Conservation (phyloP, 257 asterid genomes). For the Petrea volubilis region DNA sequence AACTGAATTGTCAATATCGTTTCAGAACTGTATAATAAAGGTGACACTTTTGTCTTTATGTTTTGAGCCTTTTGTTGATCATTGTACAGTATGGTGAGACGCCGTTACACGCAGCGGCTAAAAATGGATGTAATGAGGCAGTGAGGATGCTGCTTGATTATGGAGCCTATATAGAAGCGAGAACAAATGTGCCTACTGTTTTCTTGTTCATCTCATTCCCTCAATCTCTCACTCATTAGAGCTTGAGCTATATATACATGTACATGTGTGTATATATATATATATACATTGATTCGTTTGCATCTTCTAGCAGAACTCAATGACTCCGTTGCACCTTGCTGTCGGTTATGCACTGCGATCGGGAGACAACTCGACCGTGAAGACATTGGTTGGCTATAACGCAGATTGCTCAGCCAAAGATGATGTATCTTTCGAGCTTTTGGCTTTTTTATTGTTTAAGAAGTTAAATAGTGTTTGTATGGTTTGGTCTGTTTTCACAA, state of each 20-base stretch:
- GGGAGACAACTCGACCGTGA: conserved; percentile 37
- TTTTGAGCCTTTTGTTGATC: not conserved
- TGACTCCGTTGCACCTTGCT: conserved; percentile 47
- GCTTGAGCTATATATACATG: not conserved
- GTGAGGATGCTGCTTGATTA: conserved; percentile 33
- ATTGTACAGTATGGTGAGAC: conserved; percentile 49
- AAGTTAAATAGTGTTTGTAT: too few relatives aligned
- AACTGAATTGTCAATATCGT: too few relatives aligned
- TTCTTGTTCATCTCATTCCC: not conserved
- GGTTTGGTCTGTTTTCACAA: too few relatives aligned
- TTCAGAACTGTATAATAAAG: too few relatives aligned
- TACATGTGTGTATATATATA: too few relatives aligned
- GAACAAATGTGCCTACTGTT: conserved; percentile 34
- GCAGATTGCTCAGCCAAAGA: conserved; percentile 44
- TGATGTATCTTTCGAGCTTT: conserved; percentile 23
- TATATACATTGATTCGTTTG: not conserved
- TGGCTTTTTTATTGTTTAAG: too few relatives aligned
- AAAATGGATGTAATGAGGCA: conserved; percentile 38
- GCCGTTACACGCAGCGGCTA: conserved; percentile 50
- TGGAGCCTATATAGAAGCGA: conserved; percentile 38
- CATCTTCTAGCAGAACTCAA: conserved; percentile 31
- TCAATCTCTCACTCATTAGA: not conserved
- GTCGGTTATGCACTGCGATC: conserved; percentile 42
- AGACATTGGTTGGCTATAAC: conserved; percentile 28
- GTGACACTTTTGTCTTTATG: too few relatives aligned